Conservation (phyloP, 306 rosid genomes). For the Cercis canadensis region DNA sequence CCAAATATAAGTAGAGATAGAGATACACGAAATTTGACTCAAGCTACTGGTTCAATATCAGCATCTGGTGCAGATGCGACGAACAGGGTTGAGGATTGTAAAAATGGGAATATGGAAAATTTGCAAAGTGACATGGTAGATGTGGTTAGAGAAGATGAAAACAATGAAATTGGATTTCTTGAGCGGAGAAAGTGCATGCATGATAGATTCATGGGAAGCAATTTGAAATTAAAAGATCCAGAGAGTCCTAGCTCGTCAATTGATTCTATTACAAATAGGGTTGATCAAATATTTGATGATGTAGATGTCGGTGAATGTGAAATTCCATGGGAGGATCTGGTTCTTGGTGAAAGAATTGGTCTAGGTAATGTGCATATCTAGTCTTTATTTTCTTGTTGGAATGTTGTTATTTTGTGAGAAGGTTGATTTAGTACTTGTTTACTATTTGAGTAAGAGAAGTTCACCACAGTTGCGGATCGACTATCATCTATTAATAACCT, state of each 20-base stretch:
- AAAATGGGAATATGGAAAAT: conserved; percentile 45
- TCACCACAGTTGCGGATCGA: conserved; percentile 22
- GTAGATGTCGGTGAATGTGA: conserved; percentile 94
- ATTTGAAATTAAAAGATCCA: conserved; percentile 64
- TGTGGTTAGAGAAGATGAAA: conserved; percentile 46
- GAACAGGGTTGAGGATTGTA: conserved; percentile 48
- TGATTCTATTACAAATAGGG: conserved; percentile 60
- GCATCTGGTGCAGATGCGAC: conserved; percentile 39
- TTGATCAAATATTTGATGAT: conserved; percentile 80
- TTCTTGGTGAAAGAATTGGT: conserved; percentile 94
- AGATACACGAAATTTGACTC: conserved; percentile 43
- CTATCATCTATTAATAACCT: conserved; percentile 18
- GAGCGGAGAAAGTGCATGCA: conserved; percentile 60
- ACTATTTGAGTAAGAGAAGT: conserved; percentile 18
- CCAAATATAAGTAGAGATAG: conserved; percentile 46
- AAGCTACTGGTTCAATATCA: conserved; percentile 40
- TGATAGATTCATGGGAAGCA: conserved; percentile 68
- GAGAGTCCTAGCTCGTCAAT: conserved; percentile 62
- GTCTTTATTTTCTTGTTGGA: conserved; percentile 33
- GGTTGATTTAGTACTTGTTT: conserved; percentile 26
- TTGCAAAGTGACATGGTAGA: conserved; percentile 43
- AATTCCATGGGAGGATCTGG: conserved; percentile 95
- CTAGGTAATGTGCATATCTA: conserved; percentile 68
- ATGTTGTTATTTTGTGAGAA: conserved; percentile 23
- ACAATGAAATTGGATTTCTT: conserved; percentile 47